Conservation (phyloP, 1,284 basidiomycete species). For the Naganishia cerealis region DNA sequence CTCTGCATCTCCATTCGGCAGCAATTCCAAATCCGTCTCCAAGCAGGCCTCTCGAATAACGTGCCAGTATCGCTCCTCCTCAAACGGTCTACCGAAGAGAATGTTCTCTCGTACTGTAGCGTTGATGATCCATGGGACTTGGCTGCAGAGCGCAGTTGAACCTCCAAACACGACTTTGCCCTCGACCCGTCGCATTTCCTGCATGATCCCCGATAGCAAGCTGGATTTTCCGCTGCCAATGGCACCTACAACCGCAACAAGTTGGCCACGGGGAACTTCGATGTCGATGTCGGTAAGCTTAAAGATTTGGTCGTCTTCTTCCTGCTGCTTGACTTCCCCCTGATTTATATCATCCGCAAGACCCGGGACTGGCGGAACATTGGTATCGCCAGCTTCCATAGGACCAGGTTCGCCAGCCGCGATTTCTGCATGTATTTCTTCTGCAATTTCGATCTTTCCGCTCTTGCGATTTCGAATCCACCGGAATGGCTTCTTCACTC, state of each 20-base stretch:
- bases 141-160: conserved; percentile 70
- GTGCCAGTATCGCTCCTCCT: conserved; percentile 74
- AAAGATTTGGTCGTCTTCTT: conserved; percentile 58
- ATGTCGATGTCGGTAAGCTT: conserved; percentile 64
- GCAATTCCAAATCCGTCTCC: conserved; percentile 73
- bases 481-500: conserved; percentile 29
- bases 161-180: conserved; percentile 68
- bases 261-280: conserved; percentile 66
- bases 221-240: conserved; percentile 68
- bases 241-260: conserved; percentile 75
- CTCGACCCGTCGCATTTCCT: conserved; percentile 69
- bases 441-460: conserved; percentile 39
- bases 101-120: conserved; percentile 74
- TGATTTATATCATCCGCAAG: background rate
- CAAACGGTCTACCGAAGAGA: conserved; percentile 76
- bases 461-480: conserved; percentile 41
- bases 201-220: conserved; percentile 67
- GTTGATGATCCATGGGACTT: conserved; percentile 76
- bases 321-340: conserved; percentile 34
- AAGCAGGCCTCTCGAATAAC: conserved; percentile 73
- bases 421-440: conserved; percentile 42
- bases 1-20: conserved; percentile 78
- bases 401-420: conserved; percentile 38
- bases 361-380: conserved; percentile 21
- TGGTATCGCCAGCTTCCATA: conserved; percentile 38